Evolutionary conservation across 257 asterid species (phyloP), one percentile per base, ranked within the genome.

Genomic region (Verbascum thapsus): DNA sequence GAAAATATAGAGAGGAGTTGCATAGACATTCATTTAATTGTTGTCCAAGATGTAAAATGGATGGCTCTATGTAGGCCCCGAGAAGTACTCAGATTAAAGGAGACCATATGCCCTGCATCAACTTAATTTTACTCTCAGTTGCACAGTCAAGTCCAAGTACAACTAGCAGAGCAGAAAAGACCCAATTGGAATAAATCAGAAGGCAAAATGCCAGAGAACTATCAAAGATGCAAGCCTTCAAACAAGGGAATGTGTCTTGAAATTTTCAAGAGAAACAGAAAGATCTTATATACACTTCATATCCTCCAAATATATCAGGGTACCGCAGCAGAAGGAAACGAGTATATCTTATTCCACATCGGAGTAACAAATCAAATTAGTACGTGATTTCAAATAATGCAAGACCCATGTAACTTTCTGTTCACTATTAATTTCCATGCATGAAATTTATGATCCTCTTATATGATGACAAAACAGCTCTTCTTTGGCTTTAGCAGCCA

Each of bases 181-280:
- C 16, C 39, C 20, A 40, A 48, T 8, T 57, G 62, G 20, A 42
- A 16, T 16, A 59, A 44, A 50, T 45, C 54, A 52, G 64, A 61
- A 35, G 53, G 53, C 30, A 48, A 61, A 51, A 11, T 53, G 43
- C 64, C 10, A 30, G 45, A 26, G 40, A 63, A 44, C 17, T 61
- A 39, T 72, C 72, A 45, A 57, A 9, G 37, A 45, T 56, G 41
- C 30, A 76, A 61, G 26, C 37, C 68, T 66, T 53, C 74, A 71
- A 55, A 49, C 55, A 49, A 19, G 26, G 19, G 8, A 17, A 20
- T 48, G 30, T 16, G 9, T 73, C 63, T 69, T 48, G 6, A 40
- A 32, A 48, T 58, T 23, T 52, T 63, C 63, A 64, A 18, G 63
- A 30, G 38, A 9, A 38, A 64, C 66, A 39, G 35, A n/a, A 51